Conservation (phyloP, 129 eudicot species). For the sunflower (Helianthus annuus) region HanXRQr2.0-SUNRISE NC_035446.2:96383751-96384250, state of each 20-base stretch:
- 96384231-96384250: conserved; percentile 94
- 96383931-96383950: conserved; percentile 71
- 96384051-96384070: conserved; percentile 71
- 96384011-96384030: conserved; percentile 67
- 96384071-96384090: conserved; percentile 62
- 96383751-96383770: too few relatives aligned
- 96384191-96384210: too few relatives aligned
- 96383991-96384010: conserved; percentile 66
- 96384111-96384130: conserved; percentile 92
- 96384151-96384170: conserved; percentile 88
- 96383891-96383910: conserved; percentile 34
- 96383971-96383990: conserved; percentile 60
- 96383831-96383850: too few relatives aligned
- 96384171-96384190: conserved; percentile 56
- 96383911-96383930: conserved; percentile 55
- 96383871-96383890: too few relatives aligned
- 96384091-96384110: conserved; percentile 80
- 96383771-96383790: too few relatives aligned
- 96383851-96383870: too few relatives aligned
- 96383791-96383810: too few relatives aligned
- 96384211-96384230: too few relatives aligned
- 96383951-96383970: conserved; percentile 58
- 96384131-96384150: conserved; percentile 97
- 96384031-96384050: conserved; percentile 80
- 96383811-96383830: too few relatives aligned